A percentile compares a stretch with the other conserved stretches of the same genome.
These are phyloP conservation scores for Saccharum hybrid DNA, from an alignment of 202 grass and related monocot species.

Conservation along the genomic window DNA sequence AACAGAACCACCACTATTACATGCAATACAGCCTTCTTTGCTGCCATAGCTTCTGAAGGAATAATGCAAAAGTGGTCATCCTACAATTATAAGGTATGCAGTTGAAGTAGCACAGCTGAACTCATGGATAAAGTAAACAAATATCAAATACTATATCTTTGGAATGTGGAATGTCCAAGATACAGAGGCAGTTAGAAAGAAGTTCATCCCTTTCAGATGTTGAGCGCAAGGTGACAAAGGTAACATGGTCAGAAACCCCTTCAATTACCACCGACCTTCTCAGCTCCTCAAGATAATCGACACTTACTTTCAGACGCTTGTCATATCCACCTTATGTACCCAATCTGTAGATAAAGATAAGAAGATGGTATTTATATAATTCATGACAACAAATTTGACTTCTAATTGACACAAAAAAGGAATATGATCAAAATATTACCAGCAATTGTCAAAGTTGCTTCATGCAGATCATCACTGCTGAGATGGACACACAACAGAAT, in stretches of 20 bases:
- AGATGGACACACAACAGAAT: too few relatives aligned
- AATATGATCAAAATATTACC: too few relatives aligned
- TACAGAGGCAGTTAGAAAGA: constrained; percentile 51
- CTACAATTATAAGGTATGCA: constrained; percentile 24
- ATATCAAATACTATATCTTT: constrained; percentile 34
- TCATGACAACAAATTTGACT: not conserved
- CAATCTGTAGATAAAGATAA: constrained; percentile 31
- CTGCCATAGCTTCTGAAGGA: constrained; percentile 59
- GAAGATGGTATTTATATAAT: not conserved
- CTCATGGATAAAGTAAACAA: constrained; percentile 3
- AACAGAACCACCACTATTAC: constrained; percentile 52
- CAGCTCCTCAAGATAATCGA: constrained; percentile 74
- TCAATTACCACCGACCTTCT: constrained; percentile 57
- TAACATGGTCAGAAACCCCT: constrained; percentile 55
- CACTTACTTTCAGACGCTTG: constrained; percentile 54
- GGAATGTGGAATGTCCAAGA: constrained; percentile 43
- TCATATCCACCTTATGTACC: constrained; percentile 59
- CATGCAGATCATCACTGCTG: too few relatives aligned
- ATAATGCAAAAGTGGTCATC: constrained; percentile 60
- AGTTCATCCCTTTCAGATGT: constrained; percentile 51
- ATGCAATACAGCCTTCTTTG: constrained; percentile 58
- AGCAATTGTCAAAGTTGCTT: too few relatives aligned
- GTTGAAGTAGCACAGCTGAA: constrained; percentile 20
- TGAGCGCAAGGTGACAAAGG: constrained; percentile 65
- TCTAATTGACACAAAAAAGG: not conserved